Percentiles rank a stretch among this genome's conserved stretches.
Evolutionary conservation across 225 moss, liverwort and hornwort genomes (phyloP).

Genomic region (Bryum argenteum): DNA sequence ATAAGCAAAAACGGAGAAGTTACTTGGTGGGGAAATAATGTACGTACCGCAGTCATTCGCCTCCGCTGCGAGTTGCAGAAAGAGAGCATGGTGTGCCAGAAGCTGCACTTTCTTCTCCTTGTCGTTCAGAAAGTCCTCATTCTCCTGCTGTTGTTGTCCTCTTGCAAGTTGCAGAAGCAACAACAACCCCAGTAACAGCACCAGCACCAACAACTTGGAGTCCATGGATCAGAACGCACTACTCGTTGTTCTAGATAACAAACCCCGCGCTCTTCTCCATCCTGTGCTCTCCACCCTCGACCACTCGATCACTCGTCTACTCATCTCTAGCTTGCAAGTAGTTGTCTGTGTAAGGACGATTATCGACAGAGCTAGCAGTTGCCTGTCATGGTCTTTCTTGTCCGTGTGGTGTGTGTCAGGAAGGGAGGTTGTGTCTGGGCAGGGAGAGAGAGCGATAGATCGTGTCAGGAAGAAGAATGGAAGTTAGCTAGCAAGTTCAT

Average conservation of each 20-base stretch:
- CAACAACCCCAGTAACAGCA: constrained; percentile 12
- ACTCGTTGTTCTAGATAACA: neutral
- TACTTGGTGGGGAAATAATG: too few relatives aligned
- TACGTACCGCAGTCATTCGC: constrained; percentile 48
- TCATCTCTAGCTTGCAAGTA: too few relatives aligned
- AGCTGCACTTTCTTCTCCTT: constrained; percentile 56
- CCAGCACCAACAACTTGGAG: constrained; percentile 16
- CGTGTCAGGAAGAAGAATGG: too few relatives aligned
- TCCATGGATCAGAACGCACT: constrained; percentile 32
- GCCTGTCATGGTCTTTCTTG: too few relatives aligned
- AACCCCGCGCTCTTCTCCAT: neutral
- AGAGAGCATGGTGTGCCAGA: constrained; percentile 52
- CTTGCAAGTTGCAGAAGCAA: constrained; percentile 5
- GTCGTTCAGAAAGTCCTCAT: constrained; percentile 44
- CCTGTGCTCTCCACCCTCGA: neutral
- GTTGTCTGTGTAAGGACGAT: too few relatives aligned
- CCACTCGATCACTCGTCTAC: neutral
- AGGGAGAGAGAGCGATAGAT: too few relatives aligned
- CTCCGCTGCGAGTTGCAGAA: constrained; percentile 55
- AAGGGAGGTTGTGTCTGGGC: too few relatives aligned
- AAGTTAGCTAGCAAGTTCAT: too few relatives aligned
- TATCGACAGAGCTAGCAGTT: too few relatives aligned
- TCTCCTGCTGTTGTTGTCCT: constrained; percentile 28
- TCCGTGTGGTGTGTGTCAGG: too few relatives aligned
- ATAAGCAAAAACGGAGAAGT: too few relatives aligned